phyloP scores from a whole-genome alignment of 805 yeast genomes.

The Myxozyma kluyveri region DNA sequence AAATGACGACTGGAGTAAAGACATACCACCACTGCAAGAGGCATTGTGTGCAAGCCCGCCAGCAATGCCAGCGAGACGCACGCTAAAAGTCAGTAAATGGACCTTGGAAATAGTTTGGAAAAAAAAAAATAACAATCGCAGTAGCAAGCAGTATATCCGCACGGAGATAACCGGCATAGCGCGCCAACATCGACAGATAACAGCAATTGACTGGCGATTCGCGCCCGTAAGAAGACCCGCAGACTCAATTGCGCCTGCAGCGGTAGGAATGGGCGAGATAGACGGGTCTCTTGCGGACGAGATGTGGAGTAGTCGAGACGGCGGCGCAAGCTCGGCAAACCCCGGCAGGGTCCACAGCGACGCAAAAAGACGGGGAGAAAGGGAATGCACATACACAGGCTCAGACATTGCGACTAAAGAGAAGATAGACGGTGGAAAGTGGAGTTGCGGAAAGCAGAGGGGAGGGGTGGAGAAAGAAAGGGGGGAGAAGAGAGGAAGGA shows the following conservation, averaged over 20 bases:
- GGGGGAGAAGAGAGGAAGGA: constrained; percentile 2
- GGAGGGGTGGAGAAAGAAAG: background rate
- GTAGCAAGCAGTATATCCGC: background rate
- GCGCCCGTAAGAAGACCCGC: background rate
- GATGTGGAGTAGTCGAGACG: background rate
- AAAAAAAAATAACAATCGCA: background rate
- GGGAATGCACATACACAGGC: constrained; percentile 27
- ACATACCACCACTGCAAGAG: constrained; percentile 27
- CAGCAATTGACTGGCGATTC: background rate
- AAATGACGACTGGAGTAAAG: background rate
- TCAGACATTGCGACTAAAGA: constrained; percentile 20
- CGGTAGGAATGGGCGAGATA: background rate
- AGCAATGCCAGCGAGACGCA: constrained; percentile 20
- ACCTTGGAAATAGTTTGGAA: background rate
- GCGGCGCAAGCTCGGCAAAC: background rate
- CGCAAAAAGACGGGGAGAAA: background rate
- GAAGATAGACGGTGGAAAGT: background rate
- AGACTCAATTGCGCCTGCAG: no score
- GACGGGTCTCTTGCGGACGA: background rate
- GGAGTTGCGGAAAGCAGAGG: constrained; percentile 5
- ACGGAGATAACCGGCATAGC: no score
- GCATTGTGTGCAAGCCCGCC: constrained; percentile 13
- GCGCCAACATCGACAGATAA: background rate
- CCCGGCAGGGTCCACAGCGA: no score
- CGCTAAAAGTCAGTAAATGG: constrained; percentile 8